Evolutionary conservation across 257 asterid species (phyloP).

Genomic region (Plantago major): DNA sequence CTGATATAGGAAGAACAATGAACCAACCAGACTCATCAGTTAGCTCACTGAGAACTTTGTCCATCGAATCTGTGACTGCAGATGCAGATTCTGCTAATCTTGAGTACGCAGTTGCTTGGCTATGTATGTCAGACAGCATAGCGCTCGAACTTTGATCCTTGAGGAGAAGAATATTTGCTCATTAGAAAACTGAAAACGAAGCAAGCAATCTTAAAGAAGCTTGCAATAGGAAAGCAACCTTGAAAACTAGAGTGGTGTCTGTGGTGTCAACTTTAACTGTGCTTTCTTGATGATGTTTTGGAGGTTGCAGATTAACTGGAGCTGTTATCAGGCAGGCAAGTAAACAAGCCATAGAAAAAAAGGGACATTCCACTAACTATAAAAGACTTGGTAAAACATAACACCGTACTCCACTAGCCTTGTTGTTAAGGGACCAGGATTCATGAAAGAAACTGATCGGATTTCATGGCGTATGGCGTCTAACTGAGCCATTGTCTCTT

Average conservation of each 20-base stretch:
- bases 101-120: constrained; percentile 23
- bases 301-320: constrained; percentile 33
- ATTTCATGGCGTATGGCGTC: constrained; percentile 84
- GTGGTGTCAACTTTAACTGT: background rate
- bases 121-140: no score
- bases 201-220: background rate
- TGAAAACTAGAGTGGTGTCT: background rate
- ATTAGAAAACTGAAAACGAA: background rate
- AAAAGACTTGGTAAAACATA: constrained; percentile 11
- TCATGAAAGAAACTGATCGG: constrained; percentile 61
- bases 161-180: no score
- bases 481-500: constrained; percentile 82
- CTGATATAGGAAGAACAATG: constrained; percentile 79
- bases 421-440: constrained; percentile 67
- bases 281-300: constrained; percentile 32
- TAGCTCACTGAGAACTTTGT: constrained; percentile 6
- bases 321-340: constrained; percentile 5
- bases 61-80: no score
- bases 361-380: constrained; percentile 6
- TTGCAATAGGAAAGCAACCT: no score
- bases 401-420: constrained; percentile 55
- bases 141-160: no score
- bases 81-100: background rate
- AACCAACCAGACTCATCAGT: constrained; percentile 76
- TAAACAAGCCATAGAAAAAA: constrained; percentile 11